These are phyloP conservation scores for Camellia japonica DNA, from an alignment of 148 eudicot genomes.

Conservation along the genomic window DNA sequence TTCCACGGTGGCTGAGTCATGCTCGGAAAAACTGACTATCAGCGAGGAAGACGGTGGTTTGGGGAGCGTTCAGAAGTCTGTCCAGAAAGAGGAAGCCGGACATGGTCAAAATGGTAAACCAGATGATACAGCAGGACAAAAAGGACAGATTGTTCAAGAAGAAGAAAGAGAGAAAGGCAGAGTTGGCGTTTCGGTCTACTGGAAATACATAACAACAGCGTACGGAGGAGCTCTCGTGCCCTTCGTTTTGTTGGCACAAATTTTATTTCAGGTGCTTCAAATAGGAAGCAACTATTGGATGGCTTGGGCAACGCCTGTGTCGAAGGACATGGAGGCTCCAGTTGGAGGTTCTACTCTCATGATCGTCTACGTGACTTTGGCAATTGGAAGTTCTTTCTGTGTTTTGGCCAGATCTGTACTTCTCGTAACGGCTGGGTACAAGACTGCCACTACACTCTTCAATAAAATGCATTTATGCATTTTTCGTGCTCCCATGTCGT, in stretches of 20 bases:
- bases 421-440: slow-evolving; percentile 36
- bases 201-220: slow-evolving; percentile 59
- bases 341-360: slow-evolving; percentile 42
- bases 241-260: slow-evolving; percentile 42
- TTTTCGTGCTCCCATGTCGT: slow-evolving; percentile 67
- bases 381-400: slow-evolving; percentile 49
- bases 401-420: slow-evolving; percentile 42
- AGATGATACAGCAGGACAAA: slow-evolving; percentile 28
- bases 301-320: slow-evolving; percentile 66
- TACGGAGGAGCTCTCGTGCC: slow-evolving; percentile 59
- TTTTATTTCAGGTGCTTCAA: slow-evolving; percentile 51
- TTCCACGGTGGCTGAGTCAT: slow-evolving; percentile 22
- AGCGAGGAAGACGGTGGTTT: slow-evolving; percentile 5
- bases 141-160: slow-evolving; percentile 59
- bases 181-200: slow-evolving; percentile 54
- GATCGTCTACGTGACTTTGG: slow-evolving; percentile 42
- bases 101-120: slow-evolving; percentile 22
- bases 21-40: not conserved
- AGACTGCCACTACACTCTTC: slow-evolving; percentile 55
- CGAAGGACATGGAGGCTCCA: slow-evolving; percentile 33
- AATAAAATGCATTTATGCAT: slow-evolving; percentile 54
- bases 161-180: slow-evolving; percentile 66
- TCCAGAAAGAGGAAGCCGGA: slow-evolving; percentile 19
- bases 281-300: slow-evolving; percentile 66
- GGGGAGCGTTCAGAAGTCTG: slow-evolving; percentile 1